A percentile compares a stretch with the other conserved stretches of the same genome.
These are phyloP conservation scores for Trichoderma asperellum DNA, from an alignment of 2,329 filamentous ascomycete species.

Conservation along the genomic window DNA sequence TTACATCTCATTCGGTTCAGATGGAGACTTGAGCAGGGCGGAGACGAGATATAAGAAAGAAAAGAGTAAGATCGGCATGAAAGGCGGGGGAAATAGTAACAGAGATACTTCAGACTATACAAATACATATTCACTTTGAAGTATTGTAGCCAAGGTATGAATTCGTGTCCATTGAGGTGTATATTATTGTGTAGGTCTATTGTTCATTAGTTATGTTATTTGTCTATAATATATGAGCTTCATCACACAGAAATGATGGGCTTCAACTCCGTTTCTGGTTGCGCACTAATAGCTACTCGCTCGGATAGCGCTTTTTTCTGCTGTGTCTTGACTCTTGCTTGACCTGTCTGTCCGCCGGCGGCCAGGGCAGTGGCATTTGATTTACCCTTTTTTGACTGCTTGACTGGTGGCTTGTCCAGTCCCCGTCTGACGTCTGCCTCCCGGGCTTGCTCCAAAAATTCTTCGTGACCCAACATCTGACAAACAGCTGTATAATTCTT, in stretches of 20 bases:
- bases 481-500: slow-evolving; percentile 75
- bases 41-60: slow-evolving; percentile 8
- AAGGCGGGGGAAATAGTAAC: background rate
- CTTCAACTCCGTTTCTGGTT: slow-evolving; percentile 33
- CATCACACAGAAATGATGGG: slow-evolving; percentile 34
- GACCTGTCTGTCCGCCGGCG: slow-evolving; percentile 53
- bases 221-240: background rate
- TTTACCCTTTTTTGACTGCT: slow-evolving; percentile 38
- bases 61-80: background rate
- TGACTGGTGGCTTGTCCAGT: slow-evolving; percentile 55
- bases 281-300: slow-evolving; percentile 36
- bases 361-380: slow-evolving; percentile 49
- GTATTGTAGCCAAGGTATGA: background rate
- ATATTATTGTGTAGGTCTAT: background rate
- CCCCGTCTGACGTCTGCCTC: slow-evolving; percentile 67
- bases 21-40: background rate
- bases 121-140: background rate
- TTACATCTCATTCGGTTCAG: slow-evolving; percentile 23
- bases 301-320: slow-evolving; percentile 45
- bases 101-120: background rate
- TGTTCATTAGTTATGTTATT: background rate
- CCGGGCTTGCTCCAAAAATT: slow-evolving; percentile 65
- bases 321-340: slow-evolving; percentile 42
- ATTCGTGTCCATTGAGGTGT: background rate
- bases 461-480: slow-evolving; percentile 64